A percentile compares a stretch with the other conserved stretches of the same genome.
These are phyloP conservation scores for Vaccinium myrtillus DNA, from an alignment of 148 eudicot genomes.

Conservation along the genomic window DNA sequence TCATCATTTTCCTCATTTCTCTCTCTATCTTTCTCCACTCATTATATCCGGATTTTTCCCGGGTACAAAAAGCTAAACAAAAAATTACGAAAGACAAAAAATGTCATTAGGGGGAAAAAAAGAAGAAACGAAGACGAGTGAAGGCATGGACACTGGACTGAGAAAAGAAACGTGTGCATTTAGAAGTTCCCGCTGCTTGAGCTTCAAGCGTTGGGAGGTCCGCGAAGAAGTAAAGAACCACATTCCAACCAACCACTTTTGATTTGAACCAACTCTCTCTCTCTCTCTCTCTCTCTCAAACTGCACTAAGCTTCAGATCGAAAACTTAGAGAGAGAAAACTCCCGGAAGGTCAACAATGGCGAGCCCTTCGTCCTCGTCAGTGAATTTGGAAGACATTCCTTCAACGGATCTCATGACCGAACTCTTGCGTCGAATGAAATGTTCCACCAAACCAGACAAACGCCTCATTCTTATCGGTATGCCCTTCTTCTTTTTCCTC, in stretches of 20 bases:
- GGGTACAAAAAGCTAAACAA: too few relatives aligned
- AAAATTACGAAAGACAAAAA: too few relatives aligned
- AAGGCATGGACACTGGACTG: background rate
- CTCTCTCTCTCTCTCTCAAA: background rate
- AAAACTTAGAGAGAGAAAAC: background rate
- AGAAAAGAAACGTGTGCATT: background rate
- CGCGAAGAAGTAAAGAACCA: constrained; percentile 5
- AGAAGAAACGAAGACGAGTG: too few relatives aligned
- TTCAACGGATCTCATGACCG: constrained; percentile 71
- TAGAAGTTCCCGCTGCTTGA: constrained; percentile 6
- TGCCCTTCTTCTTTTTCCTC: background rate
- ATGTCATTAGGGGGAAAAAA: too few relatives aligned
- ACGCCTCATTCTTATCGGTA: constrained; percentile 90
- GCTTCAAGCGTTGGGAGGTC: constrained; percentile 21
- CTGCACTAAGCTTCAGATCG: background rate
- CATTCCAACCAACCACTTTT: background rate
- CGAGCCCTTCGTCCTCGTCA: constrained; percentile 23
- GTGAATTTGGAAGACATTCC: constrained; percentile 73
- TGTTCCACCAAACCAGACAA: constrained; percentile 86
- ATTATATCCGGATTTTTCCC: too few relatives aligned
- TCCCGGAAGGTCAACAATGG: constrained; percentile 26
- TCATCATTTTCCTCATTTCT: too few relatives aligned
- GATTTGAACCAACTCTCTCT: background rate
- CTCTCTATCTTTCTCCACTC: too few relatives aligned
- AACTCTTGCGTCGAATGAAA: constrained; percentile 93